Conservation (phyloP, 2,329 filamentous ascomycete species). For the Ophiosphaerella narmari region DNA sequence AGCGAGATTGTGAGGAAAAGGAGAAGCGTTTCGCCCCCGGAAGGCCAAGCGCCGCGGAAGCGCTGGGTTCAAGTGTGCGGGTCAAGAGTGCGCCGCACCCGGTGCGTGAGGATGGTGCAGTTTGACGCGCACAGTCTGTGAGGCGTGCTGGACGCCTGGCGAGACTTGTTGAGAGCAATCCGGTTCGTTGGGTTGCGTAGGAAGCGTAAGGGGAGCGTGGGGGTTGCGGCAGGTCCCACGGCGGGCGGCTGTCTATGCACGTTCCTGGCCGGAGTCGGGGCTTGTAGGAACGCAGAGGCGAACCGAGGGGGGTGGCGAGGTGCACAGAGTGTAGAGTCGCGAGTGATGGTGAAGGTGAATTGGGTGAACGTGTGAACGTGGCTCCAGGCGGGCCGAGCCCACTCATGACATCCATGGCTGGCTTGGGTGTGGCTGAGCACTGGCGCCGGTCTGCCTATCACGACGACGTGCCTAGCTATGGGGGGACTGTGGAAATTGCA, state of each 20-base stretch:
- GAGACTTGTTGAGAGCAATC: neutral
- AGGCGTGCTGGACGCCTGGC: neutral
- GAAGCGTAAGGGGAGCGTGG: no score
- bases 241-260: no score
- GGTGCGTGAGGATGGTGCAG: neutral
- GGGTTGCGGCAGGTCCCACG: no score
- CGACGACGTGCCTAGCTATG: no score
- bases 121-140: neutral
- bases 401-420: no score
- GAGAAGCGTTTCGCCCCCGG: slow-evolving; percentile 8
- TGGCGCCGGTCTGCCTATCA: no score
- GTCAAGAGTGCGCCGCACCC: neutral
- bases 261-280: no score
- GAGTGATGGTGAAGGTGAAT: neutral
- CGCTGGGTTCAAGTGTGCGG: slow-evolving; percentile 2
- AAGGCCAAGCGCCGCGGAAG: slow-evolving; percentile 12
- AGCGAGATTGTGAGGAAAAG: slow-evolving; percentile 4
- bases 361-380: slow-evolving; percentile 1
- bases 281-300: no score
- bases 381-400: neutral
- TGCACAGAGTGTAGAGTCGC: neutral
- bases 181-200: no score
- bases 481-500: no score
- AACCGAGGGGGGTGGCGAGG: neutral
- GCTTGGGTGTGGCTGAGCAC: no score